phyloP scores from a whole-genome alignment of 2,329 filamentous ascomycete species.

The Capronia americana region DNA sequence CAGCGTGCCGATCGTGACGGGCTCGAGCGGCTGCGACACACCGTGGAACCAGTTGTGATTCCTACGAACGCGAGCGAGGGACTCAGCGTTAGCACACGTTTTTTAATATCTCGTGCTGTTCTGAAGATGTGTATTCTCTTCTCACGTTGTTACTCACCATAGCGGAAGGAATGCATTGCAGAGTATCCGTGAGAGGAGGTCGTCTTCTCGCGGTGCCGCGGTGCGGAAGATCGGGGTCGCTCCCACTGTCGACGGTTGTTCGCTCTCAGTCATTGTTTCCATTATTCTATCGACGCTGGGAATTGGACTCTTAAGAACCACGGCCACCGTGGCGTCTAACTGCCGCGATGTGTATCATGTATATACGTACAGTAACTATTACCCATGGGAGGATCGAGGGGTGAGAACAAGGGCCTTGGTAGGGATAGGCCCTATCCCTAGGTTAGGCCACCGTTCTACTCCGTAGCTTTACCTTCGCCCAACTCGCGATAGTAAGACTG shows the following conservation, averaged over 20 bases:
- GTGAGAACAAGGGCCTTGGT: background rate
- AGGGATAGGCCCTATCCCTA: background rate
- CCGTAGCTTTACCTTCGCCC: background rate
- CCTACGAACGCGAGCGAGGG: conserved; percentile 4
- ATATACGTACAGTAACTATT: too few species aligned
- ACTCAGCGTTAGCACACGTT: background rate
- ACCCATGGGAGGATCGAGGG: background rate
- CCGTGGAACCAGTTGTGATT: conserved; percentile 36
- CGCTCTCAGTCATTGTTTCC: background rate
- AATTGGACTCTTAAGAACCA: background rate
- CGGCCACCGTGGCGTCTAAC: background rate
- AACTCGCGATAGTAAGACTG: background rate
- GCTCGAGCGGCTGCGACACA: conserved; percentile 20
- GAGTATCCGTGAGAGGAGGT: conserved; percentile 31
- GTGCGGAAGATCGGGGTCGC: conserved; percentile 16
- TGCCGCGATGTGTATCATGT: background rate
- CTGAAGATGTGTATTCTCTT: too few species aligned
- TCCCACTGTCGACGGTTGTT: background rate
- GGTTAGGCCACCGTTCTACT: background rate
- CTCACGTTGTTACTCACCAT: conserved; percentile 16
- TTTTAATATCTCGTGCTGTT: too few species aligned
- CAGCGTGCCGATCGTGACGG: conserved; percentile 22
- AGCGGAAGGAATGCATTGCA: conserved; percentile 34
- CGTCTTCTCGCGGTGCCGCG: conserved; percentile 25
- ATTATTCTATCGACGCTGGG: background rate